Percentiles rank a stretch among this genome's conserved stretches.
These are phyloP conservation scores for Lantana camara DNA, from an alignment of 257 asterid species.

Conservation along the genomic window DNA sequence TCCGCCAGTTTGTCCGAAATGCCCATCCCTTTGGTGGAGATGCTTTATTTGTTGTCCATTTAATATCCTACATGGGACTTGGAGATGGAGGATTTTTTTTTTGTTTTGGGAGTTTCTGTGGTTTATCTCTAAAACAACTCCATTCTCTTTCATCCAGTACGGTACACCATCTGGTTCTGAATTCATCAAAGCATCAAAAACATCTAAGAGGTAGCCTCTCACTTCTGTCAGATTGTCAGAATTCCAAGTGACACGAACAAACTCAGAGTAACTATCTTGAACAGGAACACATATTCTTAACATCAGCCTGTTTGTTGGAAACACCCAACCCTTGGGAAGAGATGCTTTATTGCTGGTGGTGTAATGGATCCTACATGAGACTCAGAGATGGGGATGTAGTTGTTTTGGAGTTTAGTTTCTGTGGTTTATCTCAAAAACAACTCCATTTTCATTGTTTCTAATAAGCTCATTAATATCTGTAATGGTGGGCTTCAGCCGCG, in stretches of 20 bases:
- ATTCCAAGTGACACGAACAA: constrained; percentile 37
- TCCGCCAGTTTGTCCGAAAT: constrained; percentile 42
- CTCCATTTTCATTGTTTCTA: constrained; percentile 25
- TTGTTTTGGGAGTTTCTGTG: not conserved
- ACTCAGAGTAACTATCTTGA: constrained; percentile 49
- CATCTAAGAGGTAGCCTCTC: no score
- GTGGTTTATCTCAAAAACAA: constrained; percentile 9
- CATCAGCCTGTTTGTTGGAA: constrained; percentile 43
- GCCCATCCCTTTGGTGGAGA: constrained; percentile 53
- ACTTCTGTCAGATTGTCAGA: constrained; percentile 35
- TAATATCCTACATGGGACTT: constrained; percentile 35
- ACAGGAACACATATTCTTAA: constrained; percentile 53
- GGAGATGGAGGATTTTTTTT: no score
- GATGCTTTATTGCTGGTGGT: constrained; percentile 58
- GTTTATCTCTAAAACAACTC: constrained; percentile 32
- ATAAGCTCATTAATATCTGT: constrained; percentile 41
- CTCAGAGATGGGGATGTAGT: no score
- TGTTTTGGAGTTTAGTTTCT: no score
- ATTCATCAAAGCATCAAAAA: no score
- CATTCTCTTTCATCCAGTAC: constrained; percentile 58
- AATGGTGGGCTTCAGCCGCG: constrained; percentile 50
- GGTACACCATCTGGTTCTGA: no score
- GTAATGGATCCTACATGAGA: constrained; percentile 39
- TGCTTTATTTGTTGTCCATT: constrained; percentile 62
- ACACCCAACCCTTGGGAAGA: constrained; percentile 54